Conservation (phyloP, 805 yeast genomes). For the Starmerella vaccinii region DNA sequence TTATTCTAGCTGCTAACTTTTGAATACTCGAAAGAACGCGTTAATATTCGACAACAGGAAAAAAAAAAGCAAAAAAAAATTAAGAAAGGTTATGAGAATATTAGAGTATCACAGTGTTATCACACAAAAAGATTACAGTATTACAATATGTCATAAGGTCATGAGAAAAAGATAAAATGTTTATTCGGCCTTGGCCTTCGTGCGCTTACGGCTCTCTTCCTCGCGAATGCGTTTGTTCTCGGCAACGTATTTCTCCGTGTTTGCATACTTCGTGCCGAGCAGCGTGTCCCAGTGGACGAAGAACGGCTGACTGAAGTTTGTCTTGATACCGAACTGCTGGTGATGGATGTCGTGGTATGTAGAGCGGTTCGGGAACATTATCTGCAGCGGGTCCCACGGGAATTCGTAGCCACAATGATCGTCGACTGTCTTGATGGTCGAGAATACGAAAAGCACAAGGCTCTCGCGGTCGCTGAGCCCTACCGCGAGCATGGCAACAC, state of each 20-base stretch:
- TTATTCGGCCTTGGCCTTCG: slow-evolving; percentile 24
- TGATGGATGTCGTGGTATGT: slow-evolving; percentile 96
- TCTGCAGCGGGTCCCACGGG: slow-evolving; percentile 85
- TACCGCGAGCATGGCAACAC: slow-evolving; percentile 58
- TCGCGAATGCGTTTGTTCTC: slow-evolving; percentile 59
- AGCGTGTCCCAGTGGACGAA: slow-evolving; percentile 85
- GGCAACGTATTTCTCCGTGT: slow-evolving; percentile 52
- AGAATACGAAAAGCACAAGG: slow-evolving; percentile 63
- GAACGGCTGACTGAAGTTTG: slow-evolving; percentile 91
- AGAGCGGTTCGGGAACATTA: slow-evolving; percentile 86
- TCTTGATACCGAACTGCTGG: slow-evolving; percentile 88
- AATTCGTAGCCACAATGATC: slow-evolving; percentile 97
- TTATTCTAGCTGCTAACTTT: too few species aligned
- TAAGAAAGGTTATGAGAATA: too few species aligned
- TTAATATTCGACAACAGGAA: too few species aligned
- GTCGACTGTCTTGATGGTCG: slow-evolving; percentile 93
- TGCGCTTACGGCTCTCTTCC: slow-evolving; percentile 41
- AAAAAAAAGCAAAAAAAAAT: too few species aligned
- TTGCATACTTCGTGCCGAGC: slow-evolving; percentile 61
- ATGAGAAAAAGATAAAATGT: neutral
- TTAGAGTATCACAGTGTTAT: too few species aligned
- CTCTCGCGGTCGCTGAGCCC: slow-evolving; percentile 68
- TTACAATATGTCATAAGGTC: neutral
- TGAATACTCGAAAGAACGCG: too few species aligned
- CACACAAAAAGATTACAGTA: neutral